Base-by-base conservation (phyloP, 768 basidiomycete genomes). In the Ramaria sp. region DNA sequence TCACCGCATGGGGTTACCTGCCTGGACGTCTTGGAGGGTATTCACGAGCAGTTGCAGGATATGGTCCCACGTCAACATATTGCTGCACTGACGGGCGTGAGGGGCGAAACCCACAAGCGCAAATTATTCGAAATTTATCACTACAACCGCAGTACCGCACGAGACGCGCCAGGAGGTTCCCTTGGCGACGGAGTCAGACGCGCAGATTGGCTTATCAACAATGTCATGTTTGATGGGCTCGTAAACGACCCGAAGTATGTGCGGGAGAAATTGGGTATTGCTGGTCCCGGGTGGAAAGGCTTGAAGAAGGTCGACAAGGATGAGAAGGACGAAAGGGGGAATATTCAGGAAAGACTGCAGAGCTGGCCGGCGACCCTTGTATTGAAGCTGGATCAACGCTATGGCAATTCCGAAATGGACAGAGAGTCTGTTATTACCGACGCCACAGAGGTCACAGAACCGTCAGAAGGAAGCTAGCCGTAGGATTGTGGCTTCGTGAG, bases 221-320 rank as follows among this genome's bases (percentile, higher is more conserved):
- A 76, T 50, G 78, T 78, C 30, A 73, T 77, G 66, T 89, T 78
- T 59, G 85, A 80, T 1, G 88, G 88, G 8, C 64, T 88, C 25
- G 60, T 66, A 52, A 22, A 62, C 16, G 75, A 79, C 61, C 74
- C 78, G 9, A 51, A 63, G 9, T 55, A 47, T 10, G 30, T 48
- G 15, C 32, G 15, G 27, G 43, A 48, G n/a, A 44, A 47, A 32
- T 48, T 55, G 15, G 45, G 32, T 9, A 39, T 48, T 10, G 16
- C 42, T 16, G 53, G 53, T 1, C 53, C 43, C n/a, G 53, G 53
- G 6, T 55, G 53, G 53, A 55, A 55, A 16, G 53, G 53, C 5
- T 22, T 55, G 1, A 43, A 53, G 28, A 27, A 43, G 27, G 44
- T 15, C 18, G 24, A 3, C 53, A 4, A 25, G n/a, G 20, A 45